Conservation (phyloP, 208 protist genomes). For the Angomonas ambiguus region DNA sequence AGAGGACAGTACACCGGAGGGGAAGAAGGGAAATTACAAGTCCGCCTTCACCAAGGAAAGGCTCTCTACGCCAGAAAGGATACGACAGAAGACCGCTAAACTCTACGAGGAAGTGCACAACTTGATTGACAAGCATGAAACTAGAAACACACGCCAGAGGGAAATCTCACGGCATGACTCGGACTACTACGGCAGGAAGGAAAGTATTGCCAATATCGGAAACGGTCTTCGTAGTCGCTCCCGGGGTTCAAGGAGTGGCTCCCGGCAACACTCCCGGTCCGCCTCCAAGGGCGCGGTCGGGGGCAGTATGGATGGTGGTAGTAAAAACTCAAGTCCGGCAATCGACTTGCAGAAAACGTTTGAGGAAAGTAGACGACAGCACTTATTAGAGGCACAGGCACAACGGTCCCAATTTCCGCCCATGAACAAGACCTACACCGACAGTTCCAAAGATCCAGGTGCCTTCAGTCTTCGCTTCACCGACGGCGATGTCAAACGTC, state of each 20-base stretch:
- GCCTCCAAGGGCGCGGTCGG: neutral
- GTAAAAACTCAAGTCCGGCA: no score
- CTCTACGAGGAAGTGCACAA: conserved; percentile 67
- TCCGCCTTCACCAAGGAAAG: neutral
- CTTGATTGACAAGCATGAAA: conserved; percentile 44
- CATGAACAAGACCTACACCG: neutral
- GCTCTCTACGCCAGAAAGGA: conserved; percentile 52
- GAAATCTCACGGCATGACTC: conserved; percentile 32
- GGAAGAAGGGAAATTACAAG: neutral
- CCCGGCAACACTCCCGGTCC: neutral
- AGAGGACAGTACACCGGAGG: no score
- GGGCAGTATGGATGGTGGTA: no score
- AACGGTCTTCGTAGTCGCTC: neutral
- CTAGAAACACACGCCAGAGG: conserved; percentile 42
- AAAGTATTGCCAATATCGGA: neutral
- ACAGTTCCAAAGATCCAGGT: neutral
- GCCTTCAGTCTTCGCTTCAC: neutral
- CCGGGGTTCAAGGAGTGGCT: neutral
- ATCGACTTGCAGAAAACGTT: conserved; percentile 61
- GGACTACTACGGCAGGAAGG: neutral
- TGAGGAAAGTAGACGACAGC: conserved; percentile 50
- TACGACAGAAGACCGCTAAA: conserved; percentile 35
- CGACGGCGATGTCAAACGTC: no score
- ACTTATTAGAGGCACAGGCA: conserved; percentile 46
- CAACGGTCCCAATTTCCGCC: conserved; percentile 46